Evolutionary conservation across 192 early-diverging fungal genomes (phyloP), one percentile per base, ranked within the genome.

Genomic region (Pilaira anomala): DNA sequence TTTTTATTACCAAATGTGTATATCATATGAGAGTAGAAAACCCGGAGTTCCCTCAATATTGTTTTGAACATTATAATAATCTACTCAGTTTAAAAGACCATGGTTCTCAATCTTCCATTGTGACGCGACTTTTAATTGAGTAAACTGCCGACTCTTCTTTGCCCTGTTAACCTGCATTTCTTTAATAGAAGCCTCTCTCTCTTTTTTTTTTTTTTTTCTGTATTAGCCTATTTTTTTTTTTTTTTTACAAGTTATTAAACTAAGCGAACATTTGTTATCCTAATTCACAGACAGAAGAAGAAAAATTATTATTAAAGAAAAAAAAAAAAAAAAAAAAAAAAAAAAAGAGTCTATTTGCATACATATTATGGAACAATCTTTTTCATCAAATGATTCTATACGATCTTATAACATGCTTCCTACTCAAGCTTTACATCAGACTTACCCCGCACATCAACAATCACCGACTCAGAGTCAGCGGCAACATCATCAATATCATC

Each of bases 381-480:
- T 58, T 58, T 40, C 56, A 24, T 24, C 39, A 12, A 24, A 58
- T 14, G 16, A 11, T 41, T 18, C 40, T 42, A 24, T 33, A 42
- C 33, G 40, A 16, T 33, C 39, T 8, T 58, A 58, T 21, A 36
- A 5, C 11, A 58, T 58, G 56, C 33, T 58, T 40, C 40, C 56
- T 9, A 41, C 36, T 58, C 56, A 58, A 21, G 56, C 56, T 21
- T 13, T 39, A 26, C 56, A 58, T 40, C 56, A 39, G 18, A 22
- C 56, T 41, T 58, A 41, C 22, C 40, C 56, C 40, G 40, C 40
- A 28, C 33, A 36, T 36, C 33, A 36, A 36, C 56, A 58, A 58
- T 58, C 56, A 42, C 56, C 56, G 56, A 33, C 56, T 42, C 56
- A 58, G 36, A 58, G 22, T 58, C 56, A 58, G 56, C 12, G 3